phyloP scores from a whole-genome alignment of 1,284 basidiomycete species.

The Cystobasidiaceae sp. region DNA sequence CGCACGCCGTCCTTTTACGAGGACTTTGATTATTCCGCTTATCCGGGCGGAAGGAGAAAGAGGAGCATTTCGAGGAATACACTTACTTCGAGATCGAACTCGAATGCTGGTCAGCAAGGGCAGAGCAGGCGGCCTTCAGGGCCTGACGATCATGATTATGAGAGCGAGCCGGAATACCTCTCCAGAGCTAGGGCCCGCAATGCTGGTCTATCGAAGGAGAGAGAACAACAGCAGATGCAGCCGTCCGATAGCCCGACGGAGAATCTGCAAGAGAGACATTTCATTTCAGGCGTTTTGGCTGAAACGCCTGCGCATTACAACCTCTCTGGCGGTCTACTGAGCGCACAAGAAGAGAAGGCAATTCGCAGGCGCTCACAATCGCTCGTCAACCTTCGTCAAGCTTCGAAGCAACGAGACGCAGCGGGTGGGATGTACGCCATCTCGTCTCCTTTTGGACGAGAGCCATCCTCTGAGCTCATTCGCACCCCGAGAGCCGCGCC shows the following conservation, averaged over 20 bases:
- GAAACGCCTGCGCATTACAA: not conserved
- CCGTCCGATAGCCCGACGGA: not conserved
- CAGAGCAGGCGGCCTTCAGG: not conserved
- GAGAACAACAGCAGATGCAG: not conserved
- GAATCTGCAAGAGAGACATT: not conserved
- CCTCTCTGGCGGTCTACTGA: not conserved
- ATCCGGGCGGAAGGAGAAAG: constrained; percentile 16
- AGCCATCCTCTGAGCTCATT: not conserved
- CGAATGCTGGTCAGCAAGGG: not conserved
- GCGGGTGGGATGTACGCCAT: not conserved
- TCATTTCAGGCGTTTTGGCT: not conserved
- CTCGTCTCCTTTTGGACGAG: constrained; percentile 6
- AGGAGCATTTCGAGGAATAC: constrained; percentile 22
- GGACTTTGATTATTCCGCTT: constrained; percentile 23
- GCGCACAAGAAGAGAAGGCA: constrained; percentile 1
- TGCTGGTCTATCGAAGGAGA: not conserved
- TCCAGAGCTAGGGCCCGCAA: not conserved
- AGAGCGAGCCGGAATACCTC: constrained; percentile 20
- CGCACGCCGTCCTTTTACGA: constrained; percentile 24
- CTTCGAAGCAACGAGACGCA: not conserved
- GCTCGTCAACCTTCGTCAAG: constrained; percentile 4
- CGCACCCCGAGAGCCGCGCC: constrained; percentile 17
- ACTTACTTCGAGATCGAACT: not conserved
- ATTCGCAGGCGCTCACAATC: constrained; percentile 13
- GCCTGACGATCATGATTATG: constrained; percentile 10